Evolutionary conservation across 2,329 filamentous ascomycete species (phyloP).

Genomic region (Fusarium scirpi): DNA sequence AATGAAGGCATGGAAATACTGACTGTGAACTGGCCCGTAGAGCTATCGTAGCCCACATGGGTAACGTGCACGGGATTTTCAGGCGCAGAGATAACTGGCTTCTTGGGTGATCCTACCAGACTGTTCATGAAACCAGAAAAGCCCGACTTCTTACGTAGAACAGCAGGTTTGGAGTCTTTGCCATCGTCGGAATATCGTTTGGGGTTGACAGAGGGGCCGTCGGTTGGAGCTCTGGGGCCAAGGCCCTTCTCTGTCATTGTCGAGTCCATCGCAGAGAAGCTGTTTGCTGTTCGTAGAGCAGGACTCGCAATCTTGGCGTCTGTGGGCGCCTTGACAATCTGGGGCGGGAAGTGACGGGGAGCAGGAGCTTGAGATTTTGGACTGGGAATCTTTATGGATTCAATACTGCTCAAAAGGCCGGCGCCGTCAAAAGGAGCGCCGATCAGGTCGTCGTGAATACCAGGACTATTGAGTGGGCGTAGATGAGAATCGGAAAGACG

Average conservation of each 20-base stretch:
- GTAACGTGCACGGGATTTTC: constrained; percentile 98
- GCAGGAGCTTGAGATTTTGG: constrained; percentile 44
- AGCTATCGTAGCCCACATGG: constrained; percentile 96
- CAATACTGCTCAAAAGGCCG: constrained; percentile 70
- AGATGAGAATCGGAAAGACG: constrained; percentile 47
- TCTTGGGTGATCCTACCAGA: constrained; percentile 84
- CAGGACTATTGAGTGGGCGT: constrained; percentile 43
- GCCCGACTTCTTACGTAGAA: constrained; percentile 85
- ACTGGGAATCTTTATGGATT: constrained; percentile 60
- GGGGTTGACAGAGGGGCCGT: constrained; percentile 61
- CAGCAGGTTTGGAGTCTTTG: constrained; percentile 69
- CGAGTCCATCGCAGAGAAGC: constrained; percentile 56
- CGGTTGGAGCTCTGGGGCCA: constrained; percentile 55
- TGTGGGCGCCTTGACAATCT: constrained; percentile 63
- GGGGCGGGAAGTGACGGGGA: constrained; percentile 49
- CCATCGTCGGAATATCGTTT: constrained; percentile 86
- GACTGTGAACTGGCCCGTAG: constrained; percentile 96
- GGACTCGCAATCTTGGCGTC: constrained; percentile 65
- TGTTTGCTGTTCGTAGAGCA: constrained; percentile 73
- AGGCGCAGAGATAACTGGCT: constrained; percentile 94
- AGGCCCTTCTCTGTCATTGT: constrained; percentile 54
- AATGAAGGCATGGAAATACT: constrained; percentile 52
- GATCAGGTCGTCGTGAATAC: constrained; percentile 67
- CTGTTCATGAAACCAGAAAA: constrained; percentile 91
- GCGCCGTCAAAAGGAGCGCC: constrained; percentile 74